Conservation (phyloP, 345 rosid genomes). For the Acer saccharum region DNA sequence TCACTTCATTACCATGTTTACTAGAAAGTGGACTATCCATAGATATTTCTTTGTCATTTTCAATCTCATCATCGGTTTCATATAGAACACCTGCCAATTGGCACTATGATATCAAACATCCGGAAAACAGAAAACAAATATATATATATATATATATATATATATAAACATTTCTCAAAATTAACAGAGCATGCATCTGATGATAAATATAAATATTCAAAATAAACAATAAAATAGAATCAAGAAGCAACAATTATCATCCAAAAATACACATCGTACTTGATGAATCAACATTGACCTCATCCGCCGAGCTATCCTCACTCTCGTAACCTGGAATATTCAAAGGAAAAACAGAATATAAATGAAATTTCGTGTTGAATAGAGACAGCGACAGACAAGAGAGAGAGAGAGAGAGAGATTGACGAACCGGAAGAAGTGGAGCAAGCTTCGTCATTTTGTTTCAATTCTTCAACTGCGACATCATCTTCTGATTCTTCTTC, state of each 20-base stretch:
- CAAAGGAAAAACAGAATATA: neutral
- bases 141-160: no score
- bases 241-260: no score
- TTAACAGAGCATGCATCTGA: neutral
- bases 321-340: conserved; percentile 51
- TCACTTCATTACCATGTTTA: neutral
- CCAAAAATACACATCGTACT: conserved; percentile 29
- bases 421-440: conserved; percentile 64
- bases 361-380: neutral
- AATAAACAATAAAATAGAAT: no score
- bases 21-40: no score
- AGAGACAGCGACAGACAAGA: neutral
- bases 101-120: conserved; percentile 23
- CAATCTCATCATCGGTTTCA: conserved; percentile 37
- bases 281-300: conserved; percentile 38
- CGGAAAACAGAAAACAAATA: neutral
- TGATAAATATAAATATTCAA: no score
- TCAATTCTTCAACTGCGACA: conserved; percentile 29
- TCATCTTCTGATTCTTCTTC: conserved; percentile 48
- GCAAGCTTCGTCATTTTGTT: conserved; percentile 31
- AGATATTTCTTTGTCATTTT: no score
- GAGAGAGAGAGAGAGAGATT: neutral
- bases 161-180: neutral
- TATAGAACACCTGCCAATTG: conserved; percentile 35
- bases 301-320: conserved; percentile 60